Base-by-base conservation (phyloP, 805 yeast species). In the Ogataea corticis region DNA sequence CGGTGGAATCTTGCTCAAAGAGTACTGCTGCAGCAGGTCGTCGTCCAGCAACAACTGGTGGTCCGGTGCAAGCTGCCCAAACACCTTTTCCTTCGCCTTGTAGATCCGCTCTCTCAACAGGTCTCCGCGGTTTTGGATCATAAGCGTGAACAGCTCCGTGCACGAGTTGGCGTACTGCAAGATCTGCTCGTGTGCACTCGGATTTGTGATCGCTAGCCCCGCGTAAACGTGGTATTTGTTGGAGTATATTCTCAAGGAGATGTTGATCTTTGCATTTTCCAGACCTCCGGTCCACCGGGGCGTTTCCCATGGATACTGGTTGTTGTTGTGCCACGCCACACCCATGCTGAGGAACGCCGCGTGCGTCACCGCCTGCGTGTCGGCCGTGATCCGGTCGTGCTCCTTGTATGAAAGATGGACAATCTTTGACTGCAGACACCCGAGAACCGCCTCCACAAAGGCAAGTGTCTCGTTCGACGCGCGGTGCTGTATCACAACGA, bases 161-260 rank as follows among this genome's bases (percentile, higher is more conserved):
- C 85, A 85, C 1, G 96, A 86, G 29, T 79, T 77, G 2, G 98
- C 85, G 63, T 92, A 94, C 63, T 91, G 97, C 53, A 87, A 73
- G 15, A 95, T 85, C 66, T 94, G 98, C 32, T 77, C 79, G 59
- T 92, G 97, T 0, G 98, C 97, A 34, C 91, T 80, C 1, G 97
- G 97, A 59, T 94, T 94, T 1, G 96, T 86, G 54, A 94, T 92
- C 9, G 98, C 97, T 57, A 94, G 72, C 0, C 99, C 99, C 4
- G 98, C 98, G 61, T 94, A 94, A 25, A 94, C 98, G 64, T 94
- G 99, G 96, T 97, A 94, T 67, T 91, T 90, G 67, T 91, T 94
- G 14, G 96, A 82, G 65, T 76, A 94, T 41, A 94, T 94, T 51
- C 99, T 73, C 62, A 94, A 68, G 1, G 98, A 86, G 27, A 94